Conservation (phyloP, 2,329 filamentous ascomycete species). For the Fusarium pseudonygamai region DNA sequence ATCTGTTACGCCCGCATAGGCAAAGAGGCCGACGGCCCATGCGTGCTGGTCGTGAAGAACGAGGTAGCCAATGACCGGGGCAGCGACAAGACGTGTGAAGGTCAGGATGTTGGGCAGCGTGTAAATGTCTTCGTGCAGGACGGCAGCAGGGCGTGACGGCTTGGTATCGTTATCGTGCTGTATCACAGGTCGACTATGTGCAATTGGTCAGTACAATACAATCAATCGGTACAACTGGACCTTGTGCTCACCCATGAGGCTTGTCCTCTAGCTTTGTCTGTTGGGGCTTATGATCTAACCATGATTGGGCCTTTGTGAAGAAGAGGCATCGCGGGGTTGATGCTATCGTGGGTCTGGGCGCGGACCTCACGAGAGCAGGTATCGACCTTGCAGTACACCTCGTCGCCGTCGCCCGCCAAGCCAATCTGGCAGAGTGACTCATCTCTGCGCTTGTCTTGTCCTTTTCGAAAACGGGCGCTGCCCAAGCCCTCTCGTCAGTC, state of each 20-base stretch:
- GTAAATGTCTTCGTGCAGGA: slow-evolving; percentile 84
- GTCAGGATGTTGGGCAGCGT: slow-evolving; percentile 96
- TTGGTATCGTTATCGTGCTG: not conserved
- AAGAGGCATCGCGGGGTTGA: slow-evolving; percentile 25
- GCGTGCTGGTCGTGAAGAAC: slow-evolving; percentile 84
- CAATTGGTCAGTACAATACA: not conserved
- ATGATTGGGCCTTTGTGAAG: slow-evolving; percentile 36
- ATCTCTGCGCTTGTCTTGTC: slow-evolving; percentile 14
- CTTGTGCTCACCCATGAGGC: not conserved
- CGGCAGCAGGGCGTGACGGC: slow-evolving; percentile 5
- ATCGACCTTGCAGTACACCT: slow-evolving; percentile 13
- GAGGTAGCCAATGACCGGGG: slow-evolving; percentile 87
- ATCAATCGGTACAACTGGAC: not conserved
- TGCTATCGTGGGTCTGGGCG: slow-evolving; percentile 3
- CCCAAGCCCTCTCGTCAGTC: slow-evolving; percentile 18
- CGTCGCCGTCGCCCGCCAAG: slow-evolving; percentile 12
- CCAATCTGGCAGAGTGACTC: slow-evolving; percentile 27
- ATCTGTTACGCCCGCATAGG: slow-evolving; percentile 91
- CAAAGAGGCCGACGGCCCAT: slow-evolving; percentile 85
- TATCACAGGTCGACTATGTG: slow-evolving; percentile 3
- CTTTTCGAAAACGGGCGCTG: not conserved
- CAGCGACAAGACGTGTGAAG: slow-evolving; percentile 81
- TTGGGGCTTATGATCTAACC: slow-evolving; percentile 29
- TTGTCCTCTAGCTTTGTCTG: slow-evolving; percentile 15
- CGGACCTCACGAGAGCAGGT: slow-evolving; percentile 9